A percentile compares a stretch with the other conserved stretches of the same genome.
These are phyloP conservation scores for Sporisorium iseilematis-ciliati DNA, from an alignment of 1,284 basidiomycete species.

Conservation along the genomic window DNA sequence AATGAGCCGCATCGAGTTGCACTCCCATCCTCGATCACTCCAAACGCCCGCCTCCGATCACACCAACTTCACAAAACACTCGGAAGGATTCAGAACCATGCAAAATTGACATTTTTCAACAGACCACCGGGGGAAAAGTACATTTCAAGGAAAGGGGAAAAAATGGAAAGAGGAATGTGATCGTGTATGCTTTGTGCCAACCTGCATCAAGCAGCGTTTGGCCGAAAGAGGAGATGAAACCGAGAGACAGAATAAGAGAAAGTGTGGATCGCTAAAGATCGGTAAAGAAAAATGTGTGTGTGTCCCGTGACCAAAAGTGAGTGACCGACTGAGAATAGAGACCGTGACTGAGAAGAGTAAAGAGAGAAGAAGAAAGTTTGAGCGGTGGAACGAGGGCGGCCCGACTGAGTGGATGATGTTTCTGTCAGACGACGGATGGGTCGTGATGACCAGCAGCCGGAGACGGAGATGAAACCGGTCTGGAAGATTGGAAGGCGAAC, in stretches of 20 bases:
- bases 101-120: too few relatives aligned
- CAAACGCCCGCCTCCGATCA: too few relatives aligned
- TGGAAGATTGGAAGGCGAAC: too few relatives aligned
- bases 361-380: conserved; percentile 4
- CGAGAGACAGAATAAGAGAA: neutral
- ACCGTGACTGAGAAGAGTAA: neutral
- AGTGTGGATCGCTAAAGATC: neutral
- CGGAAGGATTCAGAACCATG: too few relatives aligned
- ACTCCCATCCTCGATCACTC: too few relatives aligned
- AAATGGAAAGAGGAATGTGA: too few relatives aligned
- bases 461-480: too few relatives aligned
- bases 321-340: neutral
- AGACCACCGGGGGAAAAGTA: too few relatives aligned
- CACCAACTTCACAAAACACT: too few relatives aligned
- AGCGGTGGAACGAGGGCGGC: conserved; percentile 7
- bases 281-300: neutral
- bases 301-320: conserved; percentile 14
- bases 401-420: neutral
- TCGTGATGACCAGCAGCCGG: conserved; percentile 1
- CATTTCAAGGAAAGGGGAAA: too few relatives aligned
- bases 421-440: neutral
- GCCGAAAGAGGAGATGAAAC: neutral
- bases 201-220: conserved; percentile 3
- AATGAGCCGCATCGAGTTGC: too few relatives aligned
- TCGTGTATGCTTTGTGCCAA: too few relatives aligned